A percentile compares a stretch with the other conserved stretches of the same genome.
phyloP scores from a whole-genome alignment of 352 stramenopile genomes.

The Saprolegnia parasitica region DNA sequence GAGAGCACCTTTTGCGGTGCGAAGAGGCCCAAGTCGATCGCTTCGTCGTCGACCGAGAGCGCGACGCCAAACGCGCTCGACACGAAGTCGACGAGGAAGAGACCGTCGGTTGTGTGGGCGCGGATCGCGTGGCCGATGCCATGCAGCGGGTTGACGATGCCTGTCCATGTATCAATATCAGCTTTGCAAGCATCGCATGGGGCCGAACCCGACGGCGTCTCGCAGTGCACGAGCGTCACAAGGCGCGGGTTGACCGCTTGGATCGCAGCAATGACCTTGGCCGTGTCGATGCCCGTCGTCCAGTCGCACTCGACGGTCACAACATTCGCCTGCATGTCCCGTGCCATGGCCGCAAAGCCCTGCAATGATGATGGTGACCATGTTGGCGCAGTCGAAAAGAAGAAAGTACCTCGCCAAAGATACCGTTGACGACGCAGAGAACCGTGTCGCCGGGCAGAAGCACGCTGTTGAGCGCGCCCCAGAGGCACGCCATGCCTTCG shows the following conservation, averaged over 20 bases:
- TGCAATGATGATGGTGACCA: background rate
- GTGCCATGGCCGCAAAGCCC: constrained; percentile 49
- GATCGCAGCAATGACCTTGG: constrained; percentile 39
- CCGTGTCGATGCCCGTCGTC: constrained; percentile 38
- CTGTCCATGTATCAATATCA: too few species aligned
- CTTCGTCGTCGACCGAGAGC: constrained; percentile 38
- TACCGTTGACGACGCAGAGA: constrained; percentile 43
- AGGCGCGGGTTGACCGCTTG: constrained; percentile 41
- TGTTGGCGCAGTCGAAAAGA: background rate
- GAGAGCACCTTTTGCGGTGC: constrained; percentile 49
- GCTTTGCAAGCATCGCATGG: too few species aligned
- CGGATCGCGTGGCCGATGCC: constrained; percentile 41
- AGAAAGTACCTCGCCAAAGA: constrained; percentile 38
- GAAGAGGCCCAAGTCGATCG: constrained; percentile 47
- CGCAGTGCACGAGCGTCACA: constrained; percentile 51
- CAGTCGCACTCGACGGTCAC: constrained; percentile 40
- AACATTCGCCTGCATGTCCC: constrained; percentile 40
- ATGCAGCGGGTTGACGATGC: constrained; percentile 42
- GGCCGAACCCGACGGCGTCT: constrained; percentile 39
- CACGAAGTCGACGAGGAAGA: constrained; percentile 56
- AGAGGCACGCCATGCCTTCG: constrained; percentile 52
- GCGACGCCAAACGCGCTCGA: constrained; percentile 42
- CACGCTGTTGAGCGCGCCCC: constrained; percentile 49
- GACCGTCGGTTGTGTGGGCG: constrained; percentile 42
- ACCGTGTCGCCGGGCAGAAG: constrained; percentile 40